Conservation (phyloP, 139 green algal species). For the Tetradesmus lagerheimii region DNA sequence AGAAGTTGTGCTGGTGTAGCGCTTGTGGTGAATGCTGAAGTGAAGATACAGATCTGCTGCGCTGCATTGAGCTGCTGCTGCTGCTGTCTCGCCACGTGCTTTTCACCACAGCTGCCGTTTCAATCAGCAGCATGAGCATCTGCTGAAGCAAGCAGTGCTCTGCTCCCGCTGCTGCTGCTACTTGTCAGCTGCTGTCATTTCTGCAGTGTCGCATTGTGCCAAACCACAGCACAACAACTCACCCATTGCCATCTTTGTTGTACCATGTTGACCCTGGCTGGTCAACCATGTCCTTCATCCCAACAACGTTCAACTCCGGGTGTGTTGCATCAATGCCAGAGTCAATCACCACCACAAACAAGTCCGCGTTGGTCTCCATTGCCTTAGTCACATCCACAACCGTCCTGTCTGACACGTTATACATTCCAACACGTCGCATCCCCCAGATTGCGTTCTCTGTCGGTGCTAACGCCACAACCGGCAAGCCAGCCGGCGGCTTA, state of each 20-base stretch:
- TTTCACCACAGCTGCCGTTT: too few species aligned
- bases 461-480: neutral
- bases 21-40: too few species aligned
- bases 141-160: too few species aligned
- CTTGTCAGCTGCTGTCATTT: too few species aligned
- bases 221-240: neutral
- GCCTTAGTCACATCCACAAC: neutral
- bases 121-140: too few species aligned
- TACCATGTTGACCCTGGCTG: neutral
- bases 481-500: neutral
- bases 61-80: too few species aligned
- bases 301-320: neutral
- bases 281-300: neutral
- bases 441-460: neutral
- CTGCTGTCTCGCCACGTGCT: too few species aligned
- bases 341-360: neutral
- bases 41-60: too few species aligned
- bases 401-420: neutral
- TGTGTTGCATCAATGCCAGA: neutral
- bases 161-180: too few species aligned
- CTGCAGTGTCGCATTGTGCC: too few species aligned
- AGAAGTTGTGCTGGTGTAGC: too few species aligned
- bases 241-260: neutral
- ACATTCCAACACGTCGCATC: neutral
- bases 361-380: neutral